These are phyloP conservation scores for Pleurotus ostreatus DNA, from an alignment of 768 basidiomycete species.

Conservation along the genomic window DNA sequence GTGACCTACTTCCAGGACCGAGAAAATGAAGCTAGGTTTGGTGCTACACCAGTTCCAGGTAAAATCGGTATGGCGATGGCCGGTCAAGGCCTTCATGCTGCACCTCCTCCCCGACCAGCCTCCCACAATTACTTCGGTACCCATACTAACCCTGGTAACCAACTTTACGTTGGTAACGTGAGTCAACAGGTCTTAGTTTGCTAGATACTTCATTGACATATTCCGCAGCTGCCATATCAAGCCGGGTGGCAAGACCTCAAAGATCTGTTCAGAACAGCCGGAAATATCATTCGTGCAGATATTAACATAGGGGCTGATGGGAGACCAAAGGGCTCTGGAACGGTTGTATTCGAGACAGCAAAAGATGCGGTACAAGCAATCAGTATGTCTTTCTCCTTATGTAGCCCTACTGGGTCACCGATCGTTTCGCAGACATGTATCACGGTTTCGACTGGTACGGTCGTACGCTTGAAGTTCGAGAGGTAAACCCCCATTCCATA, in stretches of 20 bases:
- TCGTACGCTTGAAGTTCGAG: conserved; percentile 90
- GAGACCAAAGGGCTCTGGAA: conserved; percentile 94
- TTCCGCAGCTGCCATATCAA: conserved; percentile 79
- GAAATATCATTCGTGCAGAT: conserved; percentile 93
- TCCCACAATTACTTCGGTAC: conserved; percentile 71
- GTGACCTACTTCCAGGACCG: conserved; percentile 64
- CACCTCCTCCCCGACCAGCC: conserved; percentile 78
- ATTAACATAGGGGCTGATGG: conserved; percentile 93
- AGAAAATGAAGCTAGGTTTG: conserved; percentile 93
- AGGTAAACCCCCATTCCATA: conserved; percentile 44
- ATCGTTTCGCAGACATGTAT: conserved; percentile 70
- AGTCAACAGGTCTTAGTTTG: conserved; percentile 17
- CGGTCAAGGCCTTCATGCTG: conserved; percentile 78
- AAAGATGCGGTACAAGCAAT: conserved; percentile 93
- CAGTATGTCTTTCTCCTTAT: conserved; percentile 46
- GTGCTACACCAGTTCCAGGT: conserved; percentile 91
- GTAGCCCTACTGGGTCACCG: conserved; percentile 3
- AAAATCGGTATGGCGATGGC: conserved; percentile 97
- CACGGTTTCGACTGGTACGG: conserved; percentile 98
- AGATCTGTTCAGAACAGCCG: conserved; percentile 93
- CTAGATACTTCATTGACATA: not conserved
- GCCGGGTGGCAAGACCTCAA: conserved; percentile 99
- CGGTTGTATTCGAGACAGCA: conserved; percentile 89
- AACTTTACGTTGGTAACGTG: conserved; percentile 91
- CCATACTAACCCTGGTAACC: conserved; percentile 74